Conservation (phyloP, 1,139 yeast species). For the Barnettozyma hawaiiensis region DNA sequence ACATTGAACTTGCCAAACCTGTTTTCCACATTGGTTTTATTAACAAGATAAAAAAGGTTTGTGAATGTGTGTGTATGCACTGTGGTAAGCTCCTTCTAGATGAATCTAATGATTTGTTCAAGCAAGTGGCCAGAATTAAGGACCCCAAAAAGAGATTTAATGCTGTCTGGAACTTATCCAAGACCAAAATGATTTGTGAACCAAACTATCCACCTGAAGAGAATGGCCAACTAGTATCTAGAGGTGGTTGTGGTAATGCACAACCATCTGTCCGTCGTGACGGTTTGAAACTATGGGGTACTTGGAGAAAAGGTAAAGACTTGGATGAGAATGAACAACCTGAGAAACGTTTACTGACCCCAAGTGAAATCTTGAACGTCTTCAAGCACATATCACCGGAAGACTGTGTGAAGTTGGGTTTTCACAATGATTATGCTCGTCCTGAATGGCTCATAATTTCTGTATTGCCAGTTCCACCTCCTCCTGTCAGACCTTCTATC, state of each 20-base stretch:
- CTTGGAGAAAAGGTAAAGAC: conserved; percentile 87
- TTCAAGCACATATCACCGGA: conserved; percentile 85
- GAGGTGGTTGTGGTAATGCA: conserved; percentile 98
- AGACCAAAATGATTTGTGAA: conserved; percentile 92
- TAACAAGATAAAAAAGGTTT: conserved; percentile 87
- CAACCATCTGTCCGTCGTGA: conserved; percentile 96
- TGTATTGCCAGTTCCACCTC: conserved; percentile 99
- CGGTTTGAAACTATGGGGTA: conserved; percentile 93
- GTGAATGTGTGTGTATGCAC: conserved; percentile 97
- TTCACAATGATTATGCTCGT: conserved; percentile 92
- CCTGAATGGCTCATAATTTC: conserved; percentile 99
- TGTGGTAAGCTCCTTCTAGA: conserved; percentile 92
- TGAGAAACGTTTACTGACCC: conserved; percentile 83
- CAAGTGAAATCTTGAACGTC: conserved; percentile 84
- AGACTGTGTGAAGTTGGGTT: conserved; percentile 79
- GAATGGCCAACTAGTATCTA: conserved; percentile 48
- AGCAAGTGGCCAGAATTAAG: conserved; percentile 81
- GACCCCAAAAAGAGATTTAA: conserved; percentile 95
- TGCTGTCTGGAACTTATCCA: conserved; percentile 92
- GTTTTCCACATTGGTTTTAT: conserved; percentile 96
- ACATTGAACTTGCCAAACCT: conserved; percentile 95
- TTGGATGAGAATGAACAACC: conserved; percentile 78
- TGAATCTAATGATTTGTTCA: conserved; percentile 80
- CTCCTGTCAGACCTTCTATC: conserved; percentile 97
- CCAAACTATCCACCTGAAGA: conserved; percentile 73